Conservation (phyloP, 768 basidiomycete species). For the Mrakia frigida region DNA sequence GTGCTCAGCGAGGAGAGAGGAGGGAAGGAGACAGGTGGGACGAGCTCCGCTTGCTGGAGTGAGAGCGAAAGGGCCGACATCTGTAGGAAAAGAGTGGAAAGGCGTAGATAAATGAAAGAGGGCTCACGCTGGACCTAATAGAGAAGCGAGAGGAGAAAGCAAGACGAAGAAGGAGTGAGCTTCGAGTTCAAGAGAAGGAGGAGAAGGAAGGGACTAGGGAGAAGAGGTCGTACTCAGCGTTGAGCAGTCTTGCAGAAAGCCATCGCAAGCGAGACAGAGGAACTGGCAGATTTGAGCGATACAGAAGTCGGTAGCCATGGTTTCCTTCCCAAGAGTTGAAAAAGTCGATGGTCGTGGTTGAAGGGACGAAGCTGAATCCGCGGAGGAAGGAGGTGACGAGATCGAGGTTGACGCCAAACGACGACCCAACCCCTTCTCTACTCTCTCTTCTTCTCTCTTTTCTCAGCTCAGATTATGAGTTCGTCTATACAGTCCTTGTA, state of each 20-base stretch:
- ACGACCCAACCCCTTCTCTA: not conserved
- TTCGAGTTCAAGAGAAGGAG: too few relatives aligned
- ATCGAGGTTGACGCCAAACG: not conserved
- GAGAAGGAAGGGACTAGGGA: not conserved
- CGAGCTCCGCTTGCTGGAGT: not conserved
- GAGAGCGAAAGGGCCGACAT: not conserved
- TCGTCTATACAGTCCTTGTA: conserved; percentile 6
- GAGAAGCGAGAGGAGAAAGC: not conserved
- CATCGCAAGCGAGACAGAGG: conserved; percentile 13
- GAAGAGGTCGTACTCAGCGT: conserved; percentile 4
- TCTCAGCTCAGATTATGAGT: not conserved
- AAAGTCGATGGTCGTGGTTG: not conserved
- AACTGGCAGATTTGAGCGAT: not conserved
- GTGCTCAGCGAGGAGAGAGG: not conserved
- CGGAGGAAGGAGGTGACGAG: not conserved
- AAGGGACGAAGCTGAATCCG: not conserved
- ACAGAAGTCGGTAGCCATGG: not conserved
- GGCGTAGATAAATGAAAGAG: not conserved
- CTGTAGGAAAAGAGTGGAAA: not conserved
- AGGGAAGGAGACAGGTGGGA: not conserved
- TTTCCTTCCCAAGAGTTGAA: too few relatives aligned
- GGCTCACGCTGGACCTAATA: not conserved
- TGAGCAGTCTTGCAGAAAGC: conserved; percentile 4
- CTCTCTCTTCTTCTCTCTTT: not conserved
- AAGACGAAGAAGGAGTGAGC: not conserved